phyloP scores from a whole-genome alignment of 202 grass and related monocot species.

The Panicum virgatum region DNA sequence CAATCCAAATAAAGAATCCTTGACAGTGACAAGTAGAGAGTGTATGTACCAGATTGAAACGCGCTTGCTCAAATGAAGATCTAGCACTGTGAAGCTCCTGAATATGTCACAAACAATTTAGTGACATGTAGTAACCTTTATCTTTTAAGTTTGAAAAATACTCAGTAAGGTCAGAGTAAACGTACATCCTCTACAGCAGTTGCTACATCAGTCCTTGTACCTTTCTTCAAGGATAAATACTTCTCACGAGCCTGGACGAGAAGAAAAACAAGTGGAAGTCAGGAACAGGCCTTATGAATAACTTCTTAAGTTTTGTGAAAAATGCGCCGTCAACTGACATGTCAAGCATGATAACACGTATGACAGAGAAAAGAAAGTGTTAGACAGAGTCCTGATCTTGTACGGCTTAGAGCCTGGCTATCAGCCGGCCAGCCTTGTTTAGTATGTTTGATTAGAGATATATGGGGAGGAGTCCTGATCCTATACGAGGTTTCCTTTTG shows the following conservation, averaged over 20 bases:
- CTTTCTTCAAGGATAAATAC: slow-evolving; percentile 94
- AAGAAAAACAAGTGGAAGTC: slow-evolving; percentile 39
- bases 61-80: slow-evolving; percentile 99
- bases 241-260: slow-evolving; percentile 76
- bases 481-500: too few species aligned
- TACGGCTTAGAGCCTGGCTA: too few species aligned
- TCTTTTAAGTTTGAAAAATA: not conserved
- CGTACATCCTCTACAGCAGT: slow-evolving; percentile 90
- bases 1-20: slow-evolving; percentile 28
- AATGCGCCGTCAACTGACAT: slow-evolving; percentile 11
- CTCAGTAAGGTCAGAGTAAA: slow-evolving; percentile 15
- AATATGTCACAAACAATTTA: slow-evolving; percentile 32
- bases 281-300: slow-evolving; percentile 30
- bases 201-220: slow-evolving; percentile 79
- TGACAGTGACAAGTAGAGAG: not conserved
- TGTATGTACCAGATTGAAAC: slow-evolving; percentile 79
- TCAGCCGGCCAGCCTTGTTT: too few species aligned
- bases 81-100: slow-evolving; percentile 93
- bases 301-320: not conserved
- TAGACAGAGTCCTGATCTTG: too few species aligned
- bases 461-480: too few species aligned
- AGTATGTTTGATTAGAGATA: too few species aligned
- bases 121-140: slow-evolving; percentile 25
- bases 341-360: slow-evolving; percentile 25
- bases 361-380: slow-evolving; percentile 38